Conservation (phyloP, 2,329 filamentous ascomycete genomes). For the Whalleya microplaca region DNA sequence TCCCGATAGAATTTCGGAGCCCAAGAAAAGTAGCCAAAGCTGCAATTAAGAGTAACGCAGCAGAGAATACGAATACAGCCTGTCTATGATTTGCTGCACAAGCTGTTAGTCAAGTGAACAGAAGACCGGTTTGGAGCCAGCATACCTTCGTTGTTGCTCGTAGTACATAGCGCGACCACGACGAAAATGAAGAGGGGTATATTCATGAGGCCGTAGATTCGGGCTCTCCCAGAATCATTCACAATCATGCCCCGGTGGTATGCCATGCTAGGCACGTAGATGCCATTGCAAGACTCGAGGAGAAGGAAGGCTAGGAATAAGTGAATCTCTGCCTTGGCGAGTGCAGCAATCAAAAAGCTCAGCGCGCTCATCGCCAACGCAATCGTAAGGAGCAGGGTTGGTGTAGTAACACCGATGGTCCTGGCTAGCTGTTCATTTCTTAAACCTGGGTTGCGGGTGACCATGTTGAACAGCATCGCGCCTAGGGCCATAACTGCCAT, state of each 20-base stretch:
- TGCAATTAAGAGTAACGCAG: slow-evolving; percentile 27
- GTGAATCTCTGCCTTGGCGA: slow-evolving; percentile 26
- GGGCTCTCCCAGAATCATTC: slow-evolving; percentile 33
- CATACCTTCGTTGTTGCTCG: slow-evolving; percentile 35
- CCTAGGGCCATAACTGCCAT: slow-evolving; percentile 64
- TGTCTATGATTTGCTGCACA: slow-evolving; percentile 22
- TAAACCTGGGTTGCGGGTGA: slow-evolving; percentile 9
- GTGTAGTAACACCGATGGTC: slow-evolving; percentile 1
- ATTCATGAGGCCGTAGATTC: slow-evolving; percentile 39
- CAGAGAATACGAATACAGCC: slow-evolving; percentile 29
- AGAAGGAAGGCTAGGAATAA: slow-evolving; percentile 35
- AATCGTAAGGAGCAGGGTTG: slow-evolving; percentile 26
- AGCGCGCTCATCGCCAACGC: slow-evolving; percentile 29
- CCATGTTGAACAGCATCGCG: slow-evolving; percentile 55
- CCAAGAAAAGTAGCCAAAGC: slow-evolving; percentile 19
- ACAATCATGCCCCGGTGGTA: slow-evolving; percentile 37
- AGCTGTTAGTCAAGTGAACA: background rate
- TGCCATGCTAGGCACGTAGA: slow-evolving; percentile 40
- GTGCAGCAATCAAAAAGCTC: slow-evolving; percentile 28
- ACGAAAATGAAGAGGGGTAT: slow-evolving; percentile 63
- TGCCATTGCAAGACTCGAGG: slow-evolving; percentile 39
- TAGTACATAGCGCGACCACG: slow-evolving; percentile 48
- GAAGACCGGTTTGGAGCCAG: background rate
- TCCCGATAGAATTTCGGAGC: background rate
- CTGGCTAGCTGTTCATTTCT: slow-evolving; percentile 1